Percentiles rank a stretch among this genome's conserved stretches.
Conservation (phyloP, 495 filamentous ascomycete species). For the Endocarpon pusillum region DNA sequence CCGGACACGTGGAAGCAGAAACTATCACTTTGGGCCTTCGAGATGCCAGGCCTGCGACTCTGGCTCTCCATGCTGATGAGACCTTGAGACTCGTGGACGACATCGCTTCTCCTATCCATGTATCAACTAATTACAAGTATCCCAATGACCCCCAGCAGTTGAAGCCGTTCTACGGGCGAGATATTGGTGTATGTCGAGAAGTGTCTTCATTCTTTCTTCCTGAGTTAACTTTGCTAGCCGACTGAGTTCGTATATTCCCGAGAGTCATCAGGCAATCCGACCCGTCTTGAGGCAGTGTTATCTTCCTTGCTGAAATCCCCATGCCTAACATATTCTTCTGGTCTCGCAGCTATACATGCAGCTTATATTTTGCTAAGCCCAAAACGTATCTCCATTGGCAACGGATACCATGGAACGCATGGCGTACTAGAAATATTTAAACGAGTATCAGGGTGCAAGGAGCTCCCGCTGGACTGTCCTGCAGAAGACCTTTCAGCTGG, state of each 20-base stretch:
- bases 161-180: no score
- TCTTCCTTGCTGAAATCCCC: conserved; percentile 51
- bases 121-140: conserved; percentile 82
- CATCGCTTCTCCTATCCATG: conserved; percentile 72
- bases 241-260: conserved; percentile 54
- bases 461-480: conserved; percentile 44
- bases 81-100: conserved; percentile 49
- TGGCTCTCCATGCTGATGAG: conserved; percentile 79
- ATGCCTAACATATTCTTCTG: conserved; percentile 61
- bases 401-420: conserved; percentile 87
- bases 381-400: conserved; percentile 55
- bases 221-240: background rate
- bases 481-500: conserved; percentile 41
- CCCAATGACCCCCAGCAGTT: conserved; percentile 46
- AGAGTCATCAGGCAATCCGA: conserved; percentile 50
- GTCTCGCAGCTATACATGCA: conserved; percentile 75
- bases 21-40: no score
- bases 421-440: conserved; percentile 55
- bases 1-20: no score
- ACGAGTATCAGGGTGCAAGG: conserved; percentile 50
- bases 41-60: conserved; percentile 45
- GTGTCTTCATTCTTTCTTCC: background rate
- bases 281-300: conserved; percentile 71
- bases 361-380: conserved; percentile 64
- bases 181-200: no score